Conservation (phyloP, 148 eudicot species). For the Agrostemma githago region DNA sequence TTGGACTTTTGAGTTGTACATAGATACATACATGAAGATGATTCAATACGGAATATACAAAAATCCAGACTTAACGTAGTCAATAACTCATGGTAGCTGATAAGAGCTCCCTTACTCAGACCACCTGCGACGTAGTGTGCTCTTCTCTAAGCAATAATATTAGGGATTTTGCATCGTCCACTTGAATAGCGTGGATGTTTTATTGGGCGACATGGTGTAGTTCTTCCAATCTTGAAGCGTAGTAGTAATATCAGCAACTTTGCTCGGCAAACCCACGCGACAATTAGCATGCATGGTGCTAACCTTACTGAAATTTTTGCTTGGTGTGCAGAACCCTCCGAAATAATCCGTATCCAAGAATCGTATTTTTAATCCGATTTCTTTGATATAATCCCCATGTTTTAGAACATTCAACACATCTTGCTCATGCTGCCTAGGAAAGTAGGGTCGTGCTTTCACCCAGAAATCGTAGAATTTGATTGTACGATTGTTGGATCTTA, state of each 20-base stretch:
- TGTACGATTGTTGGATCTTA: constrained; percentile 29
- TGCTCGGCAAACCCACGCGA: constrained; percentile 30
- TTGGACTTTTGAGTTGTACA: neutral
- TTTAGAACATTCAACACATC: constrained; percentile 31
- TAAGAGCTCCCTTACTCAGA: too few relatives aligned
- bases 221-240: constrained; percentile 28
- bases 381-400: constrained; percentile 2
- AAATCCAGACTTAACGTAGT: too few relatives aligned
- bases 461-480: constrained; percentile 30
- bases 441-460: constrained; percentile 23
- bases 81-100: too few relatives aligned
- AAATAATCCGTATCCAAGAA: constrained; percentile 34
- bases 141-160: too few relatives aligned
- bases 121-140: too few relatives aligned
- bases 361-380: constrained; percentile 28
- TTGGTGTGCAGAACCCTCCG: constrained; percentile 40
- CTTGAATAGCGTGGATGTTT: neutral
- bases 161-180: constrained; percentile 24
- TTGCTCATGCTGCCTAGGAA: constrained; percentile 32
- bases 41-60: neutral
- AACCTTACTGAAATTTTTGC: constrained; percentile 35
- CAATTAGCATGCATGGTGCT: constrained; percentile 40
- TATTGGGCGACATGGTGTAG: constrained; percentile 11
- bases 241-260: constrained; percentile 27
- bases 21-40: neutral